Conservation (phyloP, 2,329 filamentous ascomycete species). For the Neonectria faginata region DNA sequence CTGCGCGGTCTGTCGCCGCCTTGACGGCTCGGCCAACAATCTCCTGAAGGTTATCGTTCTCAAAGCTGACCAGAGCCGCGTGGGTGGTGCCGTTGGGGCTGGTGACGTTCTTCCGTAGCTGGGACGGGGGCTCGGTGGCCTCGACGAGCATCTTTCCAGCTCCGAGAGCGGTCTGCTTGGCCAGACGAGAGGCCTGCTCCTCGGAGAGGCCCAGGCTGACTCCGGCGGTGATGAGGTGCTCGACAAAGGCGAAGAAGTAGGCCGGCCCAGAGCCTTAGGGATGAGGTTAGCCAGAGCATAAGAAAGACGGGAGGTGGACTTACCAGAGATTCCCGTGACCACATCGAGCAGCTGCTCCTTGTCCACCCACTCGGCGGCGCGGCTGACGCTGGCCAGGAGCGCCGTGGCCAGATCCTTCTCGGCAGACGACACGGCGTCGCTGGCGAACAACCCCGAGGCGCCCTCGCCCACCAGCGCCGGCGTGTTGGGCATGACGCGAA, state of each 20-base stretch:
- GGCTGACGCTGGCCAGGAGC: constrained; percentile 60
- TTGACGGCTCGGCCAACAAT: constrained; percentile 61
- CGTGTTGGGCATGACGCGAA: constrained; percentile 67
- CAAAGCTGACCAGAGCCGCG: constrained; percentile 62
- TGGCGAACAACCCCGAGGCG: constrained; percentile 61
- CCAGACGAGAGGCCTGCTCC: constrained; percentile 62
- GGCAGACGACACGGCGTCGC: constrained; percentile 53
- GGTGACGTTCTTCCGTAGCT: constrained; percentile 64
- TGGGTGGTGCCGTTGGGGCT: constrained; percentile 65
- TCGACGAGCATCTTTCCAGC: constrained; percentile 63
- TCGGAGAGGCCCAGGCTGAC: constrained; percentile 57
- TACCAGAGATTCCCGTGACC: constrained; percentile 63
- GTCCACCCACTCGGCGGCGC: constrained; percentile 62
- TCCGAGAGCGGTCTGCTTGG: constrained; percentile 64
- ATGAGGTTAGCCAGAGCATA: constrained; percentile 10
- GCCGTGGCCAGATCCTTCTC: constrained; percentile 57
- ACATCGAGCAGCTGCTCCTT: constrained; percentile 62
- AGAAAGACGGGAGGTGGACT: constrained; percentile 24
- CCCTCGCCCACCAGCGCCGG: constrained; percentile 64
- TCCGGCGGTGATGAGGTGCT: constrained; percentile 61
- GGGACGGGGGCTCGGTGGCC: constrained; percentile 58
- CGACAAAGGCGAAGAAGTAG: constrained; percentile 66
- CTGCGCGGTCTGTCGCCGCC: constrained; percentile 56
- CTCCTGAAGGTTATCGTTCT: constrained; percentile 56
- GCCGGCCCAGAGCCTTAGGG: constrained; percentile 60